Conservation (phyloP, 2,329 filamentous ascomycete genomes). For the Hymenoscyphus albidus region DNA sequence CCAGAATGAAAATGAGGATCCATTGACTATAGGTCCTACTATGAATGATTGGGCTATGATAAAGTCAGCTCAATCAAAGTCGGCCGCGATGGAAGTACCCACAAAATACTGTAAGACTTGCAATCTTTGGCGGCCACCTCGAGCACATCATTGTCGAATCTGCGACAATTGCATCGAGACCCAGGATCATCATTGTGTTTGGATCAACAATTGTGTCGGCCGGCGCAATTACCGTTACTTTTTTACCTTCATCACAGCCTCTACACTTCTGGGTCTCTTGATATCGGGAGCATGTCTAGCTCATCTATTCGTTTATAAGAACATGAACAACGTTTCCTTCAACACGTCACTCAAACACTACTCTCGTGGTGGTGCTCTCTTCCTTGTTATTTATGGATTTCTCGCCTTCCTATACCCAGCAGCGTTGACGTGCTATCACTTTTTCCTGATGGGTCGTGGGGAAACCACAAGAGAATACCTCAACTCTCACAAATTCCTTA, state of each 20-base stretch:
- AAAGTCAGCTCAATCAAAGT: conserved; percentile 67
- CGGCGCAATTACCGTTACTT: conserved; percentile 98
- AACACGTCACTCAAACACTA: conserved; percentile 63
- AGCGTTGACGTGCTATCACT: conserved; percentile 80
- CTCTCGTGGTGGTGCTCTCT: conserved; percentile 66
- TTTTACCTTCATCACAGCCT: conserved; percentile 81
- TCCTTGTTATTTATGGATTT: conserved; percentile 80
- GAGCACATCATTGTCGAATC: conserved; percentile 91
- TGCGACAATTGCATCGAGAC: conserved; percentile 98
- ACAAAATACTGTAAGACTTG: conserved; percentile 98
- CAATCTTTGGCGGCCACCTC: conserved; percentile 93
- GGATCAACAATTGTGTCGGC: conserved; percentile 97
- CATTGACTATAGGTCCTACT: conserved; percentile 73
- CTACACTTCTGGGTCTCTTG: conserved; percentile 72
- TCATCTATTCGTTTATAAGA: conserved; percentile 72
- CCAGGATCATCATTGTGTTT: conserved; percentile 96
- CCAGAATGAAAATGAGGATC: conserved; percentile 70
- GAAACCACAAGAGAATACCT: conserved; percentile 96
- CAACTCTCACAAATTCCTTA: conserved; percentile 91
- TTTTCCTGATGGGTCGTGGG: conserved; percentile 85
- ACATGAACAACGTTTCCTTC: conserved; percentile 63
- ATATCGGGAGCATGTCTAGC: conserved; percentile 74
- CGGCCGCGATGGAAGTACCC: conserved; percentile 93
- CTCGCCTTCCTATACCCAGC: conserved; percentile 75
- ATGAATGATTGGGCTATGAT: conserved; percentile 94